phyloP scores from a whole-genome alignment of 495 filamentous ascomycete genomes.

The Xanthoparmelia taractica region DNA sequence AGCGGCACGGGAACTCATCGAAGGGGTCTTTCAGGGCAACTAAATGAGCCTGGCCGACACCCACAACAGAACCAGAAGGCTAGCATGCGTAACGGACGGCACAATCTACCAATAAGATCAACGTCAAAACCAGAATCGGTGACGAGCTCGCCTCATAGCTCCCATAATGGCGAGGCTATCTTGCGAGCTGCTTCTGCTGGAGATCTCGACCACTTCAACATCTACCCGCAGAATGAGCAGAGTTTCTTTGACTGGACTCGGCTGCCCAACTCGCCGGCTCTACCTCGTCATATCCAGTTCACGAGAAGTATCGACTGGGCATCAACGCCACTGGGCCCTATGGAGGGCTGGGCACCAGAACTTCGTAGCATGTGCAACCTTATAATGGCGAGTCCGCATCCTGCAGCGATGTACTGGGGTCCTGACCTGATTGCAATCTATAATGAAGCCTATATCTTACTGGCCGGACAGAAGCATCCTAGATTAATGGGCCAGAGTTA shows the following conservation, averaged over 20 bases:
- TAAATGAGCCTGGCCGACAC: background rate
- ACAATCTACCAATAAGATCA: slow-evolving; percentile 2
- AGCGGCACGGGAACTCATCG: slow-evolving; percentile 4
- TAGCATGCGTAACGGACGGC: background rate
- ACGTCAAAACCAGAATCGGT: slow-evolving; percentile 1
- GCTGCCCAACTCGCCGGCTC: slow-evolving; percentile 46
- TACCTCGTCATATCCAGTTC: slow-evolving; percentile 58
- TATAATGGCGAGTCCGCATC: slow-evolving; percentile 66
- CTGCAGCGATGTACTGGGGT: slow-evolving; percentile 68
- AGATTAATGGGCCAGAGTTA: slow-evolving; percentile 60
- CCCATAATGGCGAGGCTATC: slow-evolving; percentile 27
- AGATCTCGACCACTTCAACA: slow-evolving; percentile 29
- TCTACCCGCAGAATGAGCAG: slow-evolving; percentile 4
- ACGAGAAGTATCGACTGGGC: slow-evolving; percentile 59
- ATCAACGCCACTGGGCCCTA: slow-evolving; percentile 54
- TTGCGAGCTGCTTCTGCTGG: slow-evolving; percentile 28
- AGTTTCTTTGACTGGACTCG: slow-evolving; percentile 62
- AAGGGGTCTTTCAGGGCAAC: background rate
- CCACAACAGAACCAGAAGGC: slow-evolving; percentile 1
- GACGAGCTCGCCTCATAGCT: slow-evolving; percentile 7
- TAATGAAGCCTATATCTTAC: slow-evolving; percentile 61
- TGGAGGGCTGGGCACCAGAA: slow-evolving; percentile 56
- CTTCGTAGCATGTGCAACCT: slow-evolving; percentile 57
- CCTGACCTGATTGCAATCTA: slow-evolving; percentile 58
- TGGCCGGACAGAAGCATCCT: slow-evolving; percentile 65